Evolutionary conservation across 768 basidiomycete genomes (phyloP).

Genomic region (Panaeolus papilionaceus): DNA sequence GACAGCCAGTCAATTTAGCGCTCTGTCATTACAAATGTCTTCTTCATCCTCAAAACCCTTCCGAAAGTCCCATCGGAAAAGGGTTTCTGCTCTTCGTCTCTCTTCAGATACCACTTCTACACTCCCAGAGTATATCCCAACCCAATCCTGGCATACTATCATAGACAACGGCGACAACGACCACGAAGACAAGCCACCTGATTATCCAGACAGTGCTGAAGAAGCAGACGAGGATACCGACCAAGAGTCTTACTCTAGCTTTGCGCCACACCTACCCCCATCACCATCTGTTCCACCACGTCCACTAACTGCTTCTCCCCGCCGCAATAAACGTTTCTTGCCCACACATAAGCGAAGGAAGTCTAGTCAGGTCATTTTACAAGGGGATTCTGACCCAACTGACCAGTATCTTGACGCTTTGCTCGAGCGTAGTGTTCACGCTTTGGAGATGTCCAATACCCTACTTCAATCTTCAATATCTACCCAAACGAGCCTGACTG

Average conservation of each 20-base stretch:
- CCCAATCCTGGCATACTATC: conserved; percentile 21
- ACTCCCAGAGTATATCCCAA: conserved; percentile 65
- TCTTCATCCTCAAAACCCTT: conserved; percentile 31
- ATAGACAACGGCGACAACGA: conserved; percentile 9
- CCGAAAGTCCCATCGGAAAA: conserved; percentile 56
- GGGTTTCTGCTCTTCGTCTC: conserved; percentile 58
- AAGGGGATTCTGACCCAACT: conserved; percentile 30
- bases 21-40: conserved; percentile 28
- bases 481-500: conserved; percentile 61
- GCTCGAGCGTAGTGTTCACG: conserved; percentile 82
- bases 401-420: conserved; percentile 79
- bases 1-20: conserved; percentile 15
- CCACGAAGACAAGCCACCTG: conserved; percentile 62
- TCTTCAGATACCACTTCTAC: conserved; percentile 72
- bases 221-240: conserved; percentile 78
- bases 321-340: conserved; percentile 37
- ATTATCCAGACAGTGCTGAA: conserved; percentile 79
- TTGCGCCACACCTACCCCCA: conserved; percentile 35
- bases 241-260: conserved; percentile 35
- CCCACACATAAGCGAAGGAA: conserved; percentile 38
- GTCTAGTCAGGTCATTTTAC: conserved; percentile 25
- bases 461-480: conserved; percentile 78
- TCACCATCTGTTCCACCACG: conserved; percentile 27
- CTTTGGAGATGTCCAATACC: conserved; percentile 85
- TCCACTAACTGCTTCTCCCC: conserved; percentile 39